Conservation (phyloP, 441 rosid genomes). For the Gossypium gossypioides region DNA sequence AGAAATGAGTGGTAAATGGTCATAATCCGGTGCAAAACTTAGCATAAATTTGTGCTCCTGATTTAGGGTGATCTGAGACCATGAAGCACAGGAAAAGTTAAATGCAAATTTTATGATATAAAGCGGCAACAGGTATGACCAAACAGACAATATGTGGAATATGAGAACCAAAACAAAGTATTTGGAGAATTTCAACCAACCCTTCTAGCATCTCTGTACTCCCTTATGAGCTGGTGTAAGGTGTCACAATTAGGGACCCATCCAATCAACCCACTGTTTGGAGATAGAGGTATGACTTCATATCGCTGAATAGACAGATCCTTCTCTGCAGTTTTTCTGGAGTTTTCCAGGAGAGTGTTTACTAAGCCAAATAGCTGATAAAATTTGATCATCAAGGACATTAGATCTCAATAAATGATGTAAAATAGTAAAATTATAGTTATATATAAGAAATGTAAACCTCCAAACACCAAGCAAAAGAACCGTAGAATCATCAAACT, state of each 20-base stretch:
- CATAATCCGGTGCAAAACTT: slow-evolving; percentile 90
- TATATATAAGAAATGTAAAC: not conserved
- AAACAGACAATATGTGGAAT: not conserved
- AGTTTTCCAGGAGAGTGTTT: slow-evolving; percentile 83
- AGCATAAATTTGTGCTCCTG: slow-evolving; percentile 92
- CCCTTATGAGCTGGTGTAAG: slow-evolving; percentile 84
- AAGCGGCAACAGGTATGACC: not conserved
- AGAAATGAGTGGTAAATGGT: slow-evolving; percentile 83
- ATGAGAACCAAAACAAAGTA: slow-evolving; percentile 11
- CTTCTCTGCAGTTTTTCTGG: slow-evolving; percentile 84
- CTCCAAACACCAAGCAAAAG: not conserved
- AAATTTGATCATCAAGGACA: slow-evolving; percentile 5
- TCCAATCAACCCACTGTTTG: slow-evolving; percentile 91
- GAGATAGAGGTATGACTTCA: slow-evolving; percentile 86
- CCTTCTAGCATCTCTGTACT: slow-evolving; percentile 93
- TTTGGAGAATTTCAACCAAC: slow-evolving; percentile 32
- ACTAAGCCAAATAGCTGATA: slow-evolving; percentile 94
- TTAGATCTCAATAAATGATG: not conserved
- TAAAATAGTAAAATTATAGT: not conserved
- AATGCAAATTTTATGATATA: not conserved
- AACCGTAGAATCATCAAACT: not conserved
- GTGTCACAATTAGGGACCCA: slow-evolving; percentile 99
- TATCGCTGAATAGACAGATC: slow-evolving; percentile 88
- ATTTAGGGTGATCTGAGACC: slow-evolving; percentile 71
- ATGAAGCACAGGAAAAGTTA: slow-evolving; percentile 15